These are phyloP conservation scores for Fraxinus xanthoxyloides DNA, from an alignment of 305 asterid genomes.

Conservation along the genomic window DNA sequence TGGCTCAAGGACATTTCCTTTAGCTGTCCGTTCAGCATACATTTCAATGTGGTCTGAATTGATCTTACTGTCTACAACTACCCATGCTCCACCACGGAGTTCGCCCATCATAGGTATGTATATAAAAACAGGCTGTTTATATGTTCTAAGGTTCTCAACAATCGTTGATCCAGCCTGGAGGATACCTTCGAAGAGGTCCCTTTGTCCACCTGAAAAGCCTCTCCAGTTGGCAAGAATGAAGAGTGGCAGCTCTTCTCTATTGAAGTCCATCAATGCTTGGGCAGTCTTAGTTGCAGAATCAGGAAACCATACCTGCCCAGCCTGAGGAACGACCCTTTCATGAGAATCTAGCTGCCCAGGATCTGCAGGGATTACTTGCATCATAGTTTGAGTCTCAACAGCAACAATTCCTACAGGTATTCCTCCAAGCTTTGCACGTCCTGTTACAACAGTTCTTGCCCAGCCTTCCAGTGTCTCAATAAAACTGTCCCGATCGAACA, in stretches of 20 bases:
- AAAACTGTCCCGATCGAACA: slow-evolving; percentile 83
- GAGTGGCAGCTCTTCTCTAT: slow-evolving; percentile 81
- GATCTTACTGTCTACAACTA: slow-evolving; percentile 89
- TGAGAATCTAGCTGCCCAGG: slow-evolving; percentile 98
- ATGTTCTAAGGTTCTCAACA: slow-evolving; percentile 89
- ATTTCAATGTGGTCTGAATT: slow-evolving; percentile 90
- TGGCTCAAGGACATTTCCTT: slow-evolving; percentile 95
- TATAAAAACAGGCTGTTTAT: slow-evolving; percentile 80
- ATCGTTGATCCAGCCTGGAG: slow-evolving; percentile 95
- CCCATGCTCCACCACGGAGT: slow-evolving; percentile 99
- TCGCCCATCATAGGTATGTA: slow-evolving; percentile 95
- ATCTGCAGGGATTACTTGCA: slow-evolving; percentile 97
- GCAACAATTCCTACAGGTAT: slow-evolving; percentile 93
- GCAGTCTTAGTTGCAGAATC: slow-evolving; percentile 94
- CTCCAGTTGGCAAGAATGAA: slow-evolving; percentile 98
- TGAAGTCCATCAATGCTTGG: slow-evolving; percentile 93
- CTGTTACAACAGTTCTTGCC: slow-evolving; percentile 97
- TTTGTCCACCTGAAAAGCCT: slow-evolving; percentile 70
- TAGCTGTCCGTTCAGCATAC: slow-evolving; percentile 92
- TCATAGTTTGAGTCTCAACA: slow-evolving; percentile 96
- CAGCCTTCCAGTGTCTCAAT: slow-evolving; percentile 94
- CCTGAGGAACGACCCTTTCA: slow-evolving; percentile 93
- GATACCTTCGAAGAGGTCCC: slow-evolving; percentile 57
- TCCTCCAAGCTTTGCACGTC: slow-evolving; percentile 97
- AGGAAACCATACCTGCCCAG: slow-evolving; percentile 99